phyloP scores from a whole-genome alignment of 495 filamentous ascomycete species.

The Neurospora discreta region DNA sequence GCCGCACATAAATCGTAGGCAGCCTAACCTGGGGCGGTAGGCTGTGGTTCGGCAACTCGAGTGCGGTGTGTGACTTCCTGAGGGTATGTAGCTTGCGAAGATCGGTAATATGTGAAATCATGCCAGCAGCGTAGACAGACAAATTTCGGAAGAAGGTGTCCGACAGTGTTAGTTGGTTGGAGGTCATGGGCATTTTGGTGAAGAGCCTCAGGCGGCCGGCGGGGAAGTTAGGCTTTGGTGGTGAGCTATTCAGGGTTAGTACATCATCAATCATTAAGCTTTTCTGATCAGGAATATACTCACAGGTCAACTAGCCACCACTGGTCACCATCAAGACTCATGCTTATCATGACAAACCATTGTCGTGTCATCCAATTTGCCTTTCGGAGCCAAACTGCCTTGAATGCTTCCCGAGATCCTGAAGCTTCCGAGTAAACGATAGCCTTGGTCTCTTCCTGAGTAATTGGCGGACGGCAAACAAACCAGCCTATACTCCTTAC shows the following conservation, averaged over 20 bases:
- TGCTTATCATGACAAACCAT: conserved; percentile 59
- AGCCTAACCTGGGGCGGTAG: conserved; percentile 26
- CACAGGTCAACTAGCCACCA: conserved; percentile 66
- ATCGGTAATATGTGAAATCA: conserved; percentile 34
- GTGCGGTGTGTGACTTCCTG: conserved; percentile 18
- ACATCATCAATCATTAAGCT: neutral
- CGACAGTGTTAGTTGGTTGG: conserved; percentile 20
- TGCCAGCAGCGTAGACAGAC: conserved; percentile 25
- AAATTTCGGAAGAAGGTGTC: conserved; percentile 30
- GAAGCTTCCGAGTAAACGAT: conserved; percentile 38
- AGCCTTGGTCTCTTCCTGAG: conserved; percentile 46
- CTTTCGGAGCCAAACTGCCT: conserved; percentile 53
- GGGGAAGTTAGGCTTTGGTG: conserved; percentile 7
- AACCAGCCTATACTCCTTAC: conserved; percentile 53
- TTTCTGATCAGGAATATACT: conserved; percentile 14
- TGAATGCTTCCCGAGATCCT: conserved; percentile 35
- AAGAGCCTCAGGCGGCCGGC: conserved; percentile 18
- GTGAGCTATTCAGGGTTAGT: conserved; percentile 11
- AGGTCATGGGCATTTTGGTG: conserved; percentile 26
- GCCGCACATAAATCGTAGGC: conserved; percentile 31
- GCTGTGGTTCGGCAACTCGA: conserved; percentile 11
- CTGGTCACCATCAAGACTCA: conserved; percentile 60
- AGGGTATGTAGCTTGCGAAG: conserved; percentile 32
- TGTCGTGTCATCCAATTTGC: conserved; percentile 44
- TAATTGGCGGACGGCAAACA: conserved; percentile 39